Base-by-base conservation (phyloP, 176 grass and related monocot species). In the Tuctoria greenei region DNA sequence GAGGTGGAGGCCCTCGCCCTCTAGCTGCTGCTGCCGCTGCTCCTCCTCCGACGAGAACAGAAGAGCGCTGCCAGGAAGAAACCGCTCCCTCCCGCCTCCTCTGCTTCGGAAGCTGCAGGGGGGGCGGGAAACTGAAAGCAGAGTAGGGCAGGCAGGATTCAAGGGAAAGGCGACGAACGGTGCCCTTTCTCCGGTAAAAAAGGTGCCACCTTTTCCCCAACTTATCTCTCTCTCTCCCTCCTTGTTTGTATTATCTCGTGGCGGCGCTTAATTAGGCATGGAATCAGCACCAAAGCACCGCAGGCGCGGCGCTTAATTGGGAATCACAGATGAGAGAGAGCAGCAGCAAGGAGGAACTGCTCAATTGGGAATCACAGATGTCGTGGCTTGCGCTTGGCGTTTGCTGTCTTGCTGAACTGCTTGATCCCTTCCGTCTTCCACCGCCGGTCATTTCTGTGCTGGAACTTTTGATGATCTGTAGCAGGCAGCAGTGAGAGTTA, bases 101-200 rank as follows among this genome's bases (percentile, higher is more conserved):
- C 36, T 2, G 45, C 39, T 28, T 74, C 38, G 14, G 10, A 41
- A 73, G 14, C 7, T 0, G 13, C n/a, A 39, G 17, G 51, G 17
- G 51, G 68, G 49, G 84, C 78, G 84, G 84, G 84, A 82, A 77
- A 81, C 40, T 46, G 52, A 77, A 39, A 81, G 69, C 57, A 40
- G 49, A 42, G n/a, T 36, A 39, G 38, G 61, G n/a, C 25, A 39
- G 38, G 61, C 82, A 18, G 58, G 63, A 76, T 76, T 76, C 63
- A 76, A 79, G 43, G 31, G 62, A 65, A 81, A 81, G 79, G 72
- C 4, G 79, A 1, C 21, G 76, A 13, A 2, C 21, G 76, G 2
- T 12, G 45, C 34, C 18, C 57, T 77, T 64, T 52, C 21, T n/a
- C 50, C 5, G 10, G 52, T 56, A 56, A 56, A 56, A 76, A 81